A percentile compares a stretch with the other conserved stretches of the same genome.
These are phyloP conservation scores for Ramularia collo-cygni DNA, from an alignment of 2,329 filamentous ascomycete genomes.

Conservation along the genomic window DNA sequence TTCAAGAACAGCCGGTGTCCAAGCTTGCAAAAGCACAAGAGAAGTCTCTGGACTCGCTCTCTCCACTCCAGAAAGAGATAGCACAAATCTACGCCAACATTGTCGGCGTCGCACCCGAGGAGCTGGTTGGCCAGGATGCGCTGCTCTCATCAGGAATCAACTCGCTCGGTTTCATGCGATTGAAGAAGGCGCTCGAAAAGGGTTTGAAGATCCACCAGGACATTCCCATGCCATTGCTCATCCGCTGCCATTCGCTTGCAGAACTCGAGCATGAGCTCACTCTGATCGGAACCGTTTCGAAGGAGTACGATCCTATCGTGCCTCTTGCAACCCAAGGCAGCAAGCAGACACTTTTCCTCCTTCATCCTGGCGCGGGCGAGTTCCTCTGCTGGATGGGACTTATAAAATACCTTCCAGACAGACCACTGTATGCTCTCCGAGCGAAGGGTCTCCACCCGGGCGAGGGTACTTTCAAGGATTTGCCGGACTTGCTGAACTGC, in stretches of 20 bases:
- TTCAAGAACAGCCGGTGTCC: not conserved
- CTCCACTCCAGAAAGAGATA: constrained; percentile 15
- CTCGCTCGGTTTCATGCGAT: constrained; percentile 16
- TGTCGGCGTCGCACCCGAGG: constrained; percentile 7
- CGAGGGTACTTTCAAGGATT: constrained; percentile 33
- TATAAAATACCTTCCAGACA: constrained; percentile 33
- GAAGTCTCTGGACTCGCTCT: constrained; percentile 1
- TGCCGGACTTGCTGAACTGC: constrained; percentile 35
- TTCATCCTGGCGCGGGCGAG: constrained; percentile 36
- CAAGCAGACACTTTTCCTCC: constrained; percentile 30
- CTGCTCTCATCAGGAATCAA: constrained; percentile 15
- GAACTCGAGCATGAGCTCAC: constrained; percentile 15
- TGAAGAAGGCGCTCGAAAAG: constrained; percentile 18
- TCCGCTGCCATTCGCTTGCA: constrained; percentile 15
- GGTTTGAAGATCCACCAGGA: constrained; percentile 16
- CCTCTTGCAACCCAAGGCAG: constrained; percentile 21
- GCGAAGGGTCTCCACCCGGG: constrained; percentile 38
- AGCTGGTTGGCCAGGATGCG: constrained; percentile 11
- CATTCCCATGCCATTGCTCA: constrained; percentile 12
- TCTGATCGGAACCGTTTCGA: constrained; percentile 12
- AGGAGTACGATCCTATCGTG: constrained; percentile 30
- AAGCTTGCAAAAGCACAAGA: not conserved
- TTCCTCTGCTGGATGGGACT: constrained; percentile 35
- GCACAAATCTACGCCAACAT: constrained; percentile 13
- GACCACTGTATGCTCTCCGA: constrained; percentile 44